Evolutionary conservation across 768 basidiomycete species (phyloP), one percentile per base, ranked within the genome.

Genomic region (Macrolepiota albuminosa): DNA sequence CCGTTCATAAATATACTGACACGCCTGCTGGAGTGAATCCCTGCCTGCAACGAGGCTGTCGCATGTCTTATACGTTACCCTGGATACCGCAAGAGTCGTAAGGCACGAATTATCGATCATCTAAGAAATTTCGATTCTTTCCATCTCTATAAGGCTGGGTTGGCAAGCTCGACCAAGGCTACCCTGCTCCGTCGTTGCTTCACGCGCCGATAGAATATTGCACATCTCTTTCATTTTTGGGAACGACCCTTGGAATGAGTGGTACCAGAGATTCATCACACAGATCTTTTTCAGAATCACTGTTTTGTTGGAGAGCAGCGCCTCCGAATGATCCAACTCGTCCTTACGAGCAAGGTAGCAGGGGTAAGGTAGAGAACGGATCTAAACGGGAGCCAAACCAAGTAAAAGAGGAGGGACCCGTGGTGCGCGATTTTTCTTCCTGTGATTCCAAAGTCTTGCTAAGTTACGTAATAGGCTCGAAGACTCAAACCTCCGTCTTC

Each of bases 41-140:
- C 29, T 29, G 29, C 29, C 40, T 13, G 40, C 54, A 54, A 54
- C 54, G 40, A 54, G 54, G 54, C 40, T 7, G 40, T 40, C 54
- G 54, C 40, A 40, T 54, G 40, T 14, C 29, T 6, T 6, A 21
- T 21, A 31, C 49, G 49, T 50, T 21, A 50, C 10, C 33, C 33
- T 21, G 26, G 33, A 51, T 34, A 51, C 31, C 48, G 24, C 16
- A 31, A 54, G 26, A 40, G 36, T 21, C 10, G 13, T 3, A 40
- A 58, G 57, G 57, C 49, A 58, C 57, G n/a, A 50, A 50, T 29
- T 57, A 49, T 57, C 49, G 49, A 56, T 56, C 55, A 47, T 56
- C 55, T 47, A 40, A 58, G n/a, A 54, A 42, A 54, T 43, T 42
- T 36, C 26, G 40, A 54, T 54, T 14, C 4, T 36, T n/a, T 56